Percentiles rank a stretch among this genome's conserved stretches.
Evolutionary conservation across 805 yeast genomes (phyloP).

Genomic region (Sugiyamaella smithiae): DNA sequence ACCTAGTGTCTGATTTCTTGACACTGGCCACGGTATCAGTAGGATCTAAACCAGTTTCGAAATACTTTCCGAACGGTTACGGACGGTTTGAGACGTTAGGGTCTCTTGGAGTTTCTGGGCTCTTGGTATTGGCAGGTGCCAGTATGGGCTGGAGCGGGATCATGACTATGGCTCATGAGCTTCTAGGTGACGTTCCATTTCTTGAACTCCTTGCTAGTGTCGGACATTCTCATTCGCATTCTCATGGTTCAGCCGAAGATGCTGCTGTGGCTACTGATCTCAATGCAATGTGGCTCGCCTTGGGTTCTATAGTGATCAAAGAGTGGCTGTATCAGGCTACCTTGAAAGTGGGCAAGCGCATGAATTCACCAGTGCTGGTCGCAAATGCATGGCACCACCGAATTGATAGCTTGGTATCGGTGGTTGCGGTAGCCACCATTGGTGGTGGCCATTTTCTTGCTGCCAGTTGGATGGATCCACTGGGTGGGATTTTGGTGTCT

Average conservation of each 20-base stretch:
- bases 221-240: conserved; percentile 29
- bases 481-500: conserved; percentile 89
- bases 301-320: conserved; percentile 79
- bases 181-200: conserved; percentile 49
- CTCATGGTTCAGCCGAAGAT: conserved; percentile 37
- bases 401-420: conserved; percentile 87
- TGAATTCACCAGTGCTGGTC: conserved; percentile 82
- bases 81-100: conserved; percentile 95
- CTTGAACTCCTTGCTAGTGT: conserved; percentile 14
- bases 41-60: conserved; percentile 57
- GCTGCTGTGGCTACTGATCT: conserved; percentile 55
- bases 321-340: conserved; percentile 88
- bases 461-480: conserved; percentile 82
- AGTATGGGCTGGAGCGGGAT: conserved; percentile 77
- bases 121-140: conserved; percentile 81
- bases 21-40: conserved; percentile 86
- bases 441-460: conserved; percentile 77
- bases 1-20: conserved; percentile 82
- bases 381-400: conserved; percentile 99
- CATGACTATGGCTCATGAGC: conserved; percentile 20
- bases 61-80: conserved; percentile 75
- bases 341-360: conserved; percentile 67
- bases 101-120: conserved; percentile 79
- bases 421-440: conserved; percentile 86
- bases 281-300: conserved; percentile 96